A percentile compares a stretch with the other conserved stretches of the same genome.
phyloP scores from a whole-genome alignment of 2,329 filamentous ascomycete species.

The Penicillium sp. region DNA sequence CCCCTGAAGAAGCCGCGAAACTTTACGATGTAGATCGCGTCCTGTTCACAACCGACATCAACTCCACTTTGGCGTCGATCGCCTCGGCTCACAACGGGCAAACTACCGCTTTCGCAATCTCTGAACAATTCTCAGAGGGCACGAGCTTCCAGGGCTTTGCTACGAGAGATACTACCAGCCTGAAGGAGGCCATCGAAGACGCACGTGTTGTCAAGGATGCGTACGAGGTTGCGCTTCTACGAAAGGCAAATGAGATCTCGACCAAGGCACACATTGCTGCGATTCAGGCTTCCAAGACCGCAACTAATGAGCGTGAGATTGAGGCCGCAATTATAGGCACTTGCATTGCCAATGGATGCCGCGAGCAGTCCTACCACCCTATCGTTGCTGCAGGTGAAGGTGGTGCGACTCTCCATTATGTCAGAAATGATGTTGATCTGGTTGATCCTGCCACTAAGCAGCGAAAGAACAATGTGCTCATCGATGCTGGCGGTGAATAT shows the following conservation, averaged over 20 bases:
- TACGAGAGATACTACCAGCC: slow-evolving; percentile 56
- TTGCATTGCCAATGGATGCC: slow-evolving; percentile 69
- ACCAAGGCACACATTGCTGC: slow-evolving; percentile 72
- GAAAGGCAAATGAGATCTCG: slow-evolving; percentile 75
- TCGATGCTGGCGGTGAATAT: slow-evolving; percentile 87
- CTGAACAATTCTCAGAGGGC: slow-evolving; percentile 68
- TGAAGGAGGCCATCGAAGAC: slow-evolving; percentile 71
- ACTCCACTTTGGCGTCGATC: slow-evolving; percentile 61
- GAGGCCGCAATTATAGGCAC: slow-evolving; percentile 71
- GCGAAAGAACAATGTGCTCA: slow-evolving; percentile 65
- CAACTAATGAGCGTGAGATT: slow-evolving; percentile 76
- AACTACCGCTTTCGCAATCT: slow-evolving; percentile 68
- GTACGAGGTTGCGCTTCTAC: slow-evolving; percentile 81
- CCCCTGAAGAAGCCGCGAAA: slow-evolving; percentile 66
- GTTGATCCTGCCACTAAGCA: slow-evolving; percentile 43
- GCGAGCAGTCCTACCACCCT: slow-evolving; percentile 78
- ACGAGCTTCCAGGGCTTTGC: slow-evolving; percentile 69
- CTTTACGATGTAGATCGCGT: slow-evolving; percentile 81
- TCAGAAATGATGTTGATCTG: slow-evolving; percentile 70
- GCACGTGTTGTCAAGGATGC: slow-evolving; percentile 77
- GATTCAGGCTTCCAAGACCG: slow-evolving; percentile 58
- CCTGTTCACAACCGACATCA: slow-evolving; percentile 67
- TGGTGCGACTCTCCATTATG: slow-evolving; percentile 82
- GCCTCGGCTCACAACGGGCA: slow-evolving; percentile 37
- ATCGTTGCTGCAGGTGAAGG: slow-evolving; percentile 83